phyloP scores from a whole-genome alignment of 2,329 filamentous ascomycete genomes.

The Sodiomyces alkalinus region DNA sequence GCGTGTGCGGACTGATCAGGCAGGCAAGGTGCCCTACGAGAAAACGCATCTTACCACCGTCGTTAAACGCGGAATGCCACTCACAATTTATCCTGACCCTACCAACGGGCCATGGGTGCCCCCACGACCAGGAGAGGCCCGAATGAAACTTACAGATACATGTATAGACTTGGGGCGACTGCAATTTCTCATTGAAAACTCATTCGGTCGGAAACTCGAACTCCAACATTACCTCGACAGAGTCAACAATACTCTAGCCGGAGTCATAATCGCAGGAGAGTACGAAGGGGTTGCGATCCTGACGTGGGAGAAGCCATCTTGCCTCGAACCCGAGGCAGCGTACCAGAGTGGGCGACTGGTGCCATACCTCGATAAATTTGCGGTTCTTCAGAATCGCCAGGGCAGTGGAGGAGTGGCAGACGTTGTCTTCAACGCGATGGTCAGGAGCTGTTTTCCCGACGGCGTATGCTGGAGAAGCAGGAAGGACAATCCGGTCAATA shows the following conservation, averaged over 20 bases:
- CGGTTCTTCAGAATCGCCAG: constrained; percentile 75
- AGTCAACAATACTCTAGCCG: constrained; percentile 69
- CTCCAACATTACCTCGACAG: constrained; percentile 67
- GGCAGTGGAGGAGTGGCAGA: constrained; percentile 88
- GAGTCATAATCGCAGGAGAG: constrained; percentile 85
- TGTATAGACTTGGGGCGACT: constrained; percentile 72
- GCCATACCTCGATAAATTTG: constrained; percentile 95
- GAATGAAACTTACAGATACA: constrained; percentile 60
- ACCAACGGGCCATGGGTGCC: constrained; percentile 51
- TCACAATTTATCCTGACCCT: constrained; percentile 69
- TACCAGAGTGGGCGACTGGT: constrained; percentile 50
- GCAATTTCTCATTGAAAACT: constrained; percentile 81
- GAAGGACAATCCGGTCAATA: constrained; percentile 88
- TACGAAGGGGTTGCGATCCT: constrained; percentile 93
- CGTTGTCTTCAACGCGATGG: constrained; percentile 93
- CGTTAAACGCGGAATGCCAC: constrained; percentile 78
- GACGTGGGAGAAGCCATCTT: constrained; percentile 76
- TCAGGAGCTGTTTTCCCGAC: constrained; percentile 69
- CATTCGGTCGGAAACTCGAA: constrained; percentile 74
- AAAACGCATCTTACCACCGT: constrained; percentile 53
- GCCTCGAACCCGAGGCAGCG: constrained; percentile 36
- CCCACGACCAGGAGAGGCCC: constrained; percentile 40
- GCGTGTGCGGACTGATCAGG: constrained; percentile 32
- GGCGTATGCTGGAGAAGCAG: constrained; percentile 90
- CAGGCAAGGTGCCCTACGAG: constrained; percentile 5